Evolutionary conservation across 495 filamentous ascomycete genomes (phyloP).

Genomic region (Jackrogersella multiformis): DNA sequence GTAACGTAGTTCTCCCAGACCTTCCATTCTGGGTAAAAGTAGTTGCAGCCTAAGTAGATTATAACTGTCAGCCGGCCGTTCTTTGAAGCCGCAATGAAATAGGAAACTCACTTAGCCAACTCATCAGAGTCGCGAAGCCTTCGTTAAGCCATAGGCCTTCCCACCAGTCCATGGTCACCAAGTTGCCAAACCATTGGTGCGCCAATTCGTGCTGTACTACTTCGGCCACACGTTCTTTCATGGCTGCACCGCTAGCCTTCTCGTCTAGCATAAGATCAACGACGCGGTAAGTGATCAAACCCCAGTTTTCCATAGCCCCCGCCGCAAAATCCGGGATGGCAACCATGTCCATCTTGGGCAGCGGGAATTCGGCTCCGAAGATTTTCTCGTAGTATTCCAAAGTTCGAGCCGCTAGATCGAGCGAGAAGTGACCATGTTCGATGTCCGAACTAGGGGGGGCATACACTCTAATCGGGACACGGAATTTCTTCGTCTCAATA

Average conservation of each 20-base stretch:
- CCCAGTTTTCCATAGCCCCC: constrained; percentile 99
- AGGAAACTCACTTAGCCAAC: constrained; percentile 52
- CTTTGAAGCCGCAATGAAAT: constrained; percentile 1
- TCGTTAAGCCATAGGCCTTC: constrained; percentile 98
- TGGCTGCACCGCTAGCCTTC: constrained; percentile 88
- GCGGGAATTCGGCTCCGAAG: constrained; percentile 75
- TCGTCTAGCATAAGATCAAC: constrained; percentile 94
- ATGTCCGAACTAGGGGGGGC: constrained; percentile 70
- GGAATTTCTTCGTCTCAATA: constrained; percentile 78
- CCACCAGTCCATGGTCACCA: constrained; percentile 99
- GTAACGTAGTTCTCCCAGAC: constrained; percentile 97
- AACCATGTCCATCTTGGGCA: constrained; percentile 96
- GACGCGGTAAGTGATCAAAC: constrained; percentile 91
- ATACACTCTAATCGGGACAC: constrained; percentile 77
- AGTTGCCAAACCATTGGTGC: constrained; percentile 99
- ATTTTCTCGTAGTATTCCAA: constrained; percentile 79
- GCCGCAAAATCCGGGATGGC: constrained; percentile 93
- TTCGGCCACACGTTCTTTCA: constrained; percentile 91
- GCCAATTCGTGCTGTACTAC: constrained; percentile 96
- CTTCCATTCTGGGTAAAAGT: constrained; percentile 98
- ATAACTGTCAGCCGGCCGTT: constrained; percentile 24
- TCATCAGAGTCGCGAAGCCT: constrained; percentile 91
- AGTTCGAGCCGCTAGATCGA: constrained; percentile 73
- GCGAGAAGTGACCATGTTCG: constrained; percentile 72
- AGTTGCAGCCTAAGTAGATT: constrained; percentile 71